These are phyloP conservation scores for Sphagnum magellanicum DNA, from an alignment of 228 moss, liverwort and hornwort genomes.

Conservation along the genomic window DNA sequence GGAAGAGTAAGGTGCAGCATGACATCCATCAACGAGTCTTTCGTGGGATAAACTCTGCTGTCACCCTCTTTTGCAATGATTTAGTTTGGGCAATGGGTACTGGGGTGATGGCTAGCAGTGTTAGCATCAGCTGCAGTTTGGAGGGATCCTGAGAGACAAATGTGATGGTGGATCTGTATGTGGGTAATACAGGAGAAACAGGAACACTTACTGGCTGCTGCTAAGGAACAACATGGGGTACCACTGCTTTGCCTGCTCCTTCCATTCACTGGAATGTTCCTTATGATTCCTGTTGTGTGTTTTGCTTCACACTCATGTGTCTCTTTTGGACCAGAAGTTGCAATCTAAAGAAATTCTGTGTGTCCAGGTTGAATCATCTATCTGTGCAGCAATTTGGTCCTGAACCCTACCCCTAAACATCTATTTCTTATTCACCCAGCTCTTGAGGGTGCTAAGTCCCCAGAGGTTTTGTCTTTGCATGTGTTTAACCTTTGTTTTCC, in stretches of 20 bases:
- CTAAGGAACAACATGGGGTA: constrained; percentile 55
- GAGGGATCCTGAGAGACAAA: too few relatives aligned
- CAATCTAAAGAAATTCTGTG: too few relatives aligned
- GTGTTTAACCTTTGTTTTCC: background rate
- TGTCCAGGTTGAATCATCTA: too few relatives aligned
- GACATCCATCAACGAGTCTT: background rate
- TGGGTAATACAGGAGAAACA: constrained; percentile 36
- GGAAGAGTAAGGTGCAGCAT: constrained; percentile 25
- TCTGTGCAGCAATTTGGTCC: too few relatives aligned
- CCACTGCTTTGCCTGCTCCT: background rate
- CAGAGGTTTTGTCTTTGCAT: background rate
- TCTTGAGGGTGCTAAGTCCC: too few relatives aligned
- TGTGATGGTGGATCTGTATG: background rate
- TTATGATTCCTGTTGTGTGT: background rate
- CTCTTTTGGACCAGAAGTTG: background rate
- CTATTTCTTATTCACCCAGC: too few relatives aligned
- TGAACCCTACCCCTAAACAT: too few relatives aligned
- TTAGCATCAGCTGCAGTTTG: background rate
- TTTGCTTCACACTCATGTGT: background rate
- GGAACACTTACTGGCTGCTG: constrained; percentile 50
- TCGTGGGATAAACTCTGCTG: background rate
- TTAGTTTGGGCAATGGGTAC: background rate
- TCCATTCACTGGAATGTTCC: too few relatives aligned
- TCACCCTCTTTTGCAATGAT: background rate
- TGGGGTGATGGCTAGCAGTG: constrained; percentile 1